phyloP scores from a whole-genome alignment of 2,329 filamentous ascomycete genomes.

The Aspergillus japonicus region DNA sequence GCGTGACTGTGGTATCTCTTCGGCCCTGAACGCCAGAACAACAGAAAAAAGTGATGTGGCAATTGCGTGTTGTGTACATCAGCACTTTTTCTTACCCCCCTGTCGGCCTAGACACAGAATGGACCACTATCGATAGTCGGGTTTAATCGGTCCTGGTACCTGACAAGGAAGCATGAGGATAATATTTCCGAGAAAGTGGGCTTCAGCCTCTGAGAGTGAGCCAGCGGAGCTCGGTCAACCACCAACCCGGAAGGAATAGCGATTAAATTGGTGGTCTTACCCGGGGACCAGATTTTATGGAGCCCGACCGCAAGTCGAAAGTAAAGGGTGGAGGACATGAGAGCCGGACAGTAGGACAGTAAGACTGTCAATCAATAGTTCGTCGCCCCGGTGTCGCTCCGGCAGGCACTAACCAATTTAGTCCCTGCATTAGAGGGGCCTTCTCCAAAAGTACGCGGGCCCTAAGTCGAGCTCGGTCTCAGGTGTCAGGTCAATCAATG shows the following conservation, averaged over 20 bases:
- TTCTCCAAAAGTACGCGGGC: conserved; percentile 8
- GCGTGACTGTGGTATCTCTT: background rate
- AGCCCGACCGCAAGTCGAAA: background rate
- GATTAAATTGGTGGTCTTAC: background rate
- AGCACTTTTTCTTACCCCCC: background rate
- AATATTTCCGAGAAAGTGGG: background rate
- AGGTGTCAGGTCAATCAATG: background rate
- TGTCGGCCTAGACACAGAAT: background rate
- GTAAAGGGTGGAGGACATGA: background rate
- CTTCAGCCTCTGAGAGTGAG: background rate
- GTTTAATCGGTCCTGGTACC: background rate
- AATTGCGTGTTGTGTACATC: background rate
- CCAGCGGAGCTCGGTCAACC: background rate
- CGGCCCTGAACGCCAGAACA: background rate
- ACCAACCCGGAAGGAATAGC: background rate
- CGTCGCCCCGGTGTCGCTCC: conserved; percentile 3
- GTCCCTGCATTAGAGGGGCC: conserved; percentile 12
- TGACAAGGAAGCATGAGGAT: background rate
- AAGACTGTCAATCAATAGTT: conserved; percentile 18
- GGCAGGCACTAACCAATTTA: conserved; percentile 14
- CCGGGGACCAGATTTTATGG: background rate
- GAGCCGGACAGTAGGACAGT: background rate
- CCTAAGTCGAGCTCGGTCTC: conserved; percentile 6
- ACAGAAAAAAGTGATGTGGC: background rate
- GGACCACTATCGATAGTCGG: background rate